Evolutionary conservation across 257 asterid species (phyloP), one percentile per base, ranked within the genome.

Genomic region (Solanum virginianum): DNA sequence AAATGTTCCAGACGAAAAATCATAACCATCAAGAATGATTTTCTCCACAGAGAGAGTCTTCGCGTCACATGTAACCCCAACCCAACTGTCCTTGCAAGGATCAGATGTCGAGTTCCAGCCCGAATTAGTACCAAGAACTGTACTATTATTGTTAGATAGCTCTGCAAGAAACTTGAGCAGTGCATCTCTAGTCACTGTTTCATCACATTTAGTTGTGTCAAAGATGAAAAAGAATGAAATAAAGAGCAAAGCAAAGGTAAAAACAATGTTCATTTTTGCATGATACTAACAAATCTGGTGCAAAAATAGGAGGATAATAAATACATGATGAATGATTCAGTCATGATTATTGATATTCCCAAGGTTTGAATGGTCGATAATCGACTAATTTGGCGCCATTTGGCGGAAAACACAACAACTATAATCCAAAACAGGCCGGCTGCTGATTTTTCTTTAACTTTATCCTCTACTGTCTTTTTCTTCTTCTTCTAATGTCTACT

Each of bases 21-120:
- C 77, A 10, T 79, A 84, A 49, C 91, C 89, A 32, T 85, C 85
- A 7, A 93, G 94, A 39, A 81, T 57, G 71, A 93, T 89, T 54
- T 74, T 70, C 85, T 80, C 77, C 68, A 92, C 91, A 0, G 75
- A 29, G 9, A 24, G 47, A 8, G 75, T 68, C 43, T 81, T 66
- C 2, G 20, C 10, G 53, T 89, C 90, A 47, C 97, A 92, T 1
- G 77, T 79, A 83, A 93, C 75, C 39, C 97, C 97, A 10, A 45
- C 81, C 97, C 95, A 93, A 0, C 45, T 47, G 32, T 80, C 90
- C 51, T n/a, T 49, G 77, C 94, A 91, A 6, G 93, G 93, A n/a
- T 82, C 43, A 18, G 95, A 92, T 80, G 91, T 70, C 14, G 85
- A 57, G 66, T 91, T 92, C 97, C 97, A 93, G 7, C 90, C 93